A percentile compares a stretch with the other conserved stretches of the same genome.
phyloP scores from a whole-genome alignment of 2,329 filamentous ascomycete genomes.

The Harringtonia lauricola region DNA sequence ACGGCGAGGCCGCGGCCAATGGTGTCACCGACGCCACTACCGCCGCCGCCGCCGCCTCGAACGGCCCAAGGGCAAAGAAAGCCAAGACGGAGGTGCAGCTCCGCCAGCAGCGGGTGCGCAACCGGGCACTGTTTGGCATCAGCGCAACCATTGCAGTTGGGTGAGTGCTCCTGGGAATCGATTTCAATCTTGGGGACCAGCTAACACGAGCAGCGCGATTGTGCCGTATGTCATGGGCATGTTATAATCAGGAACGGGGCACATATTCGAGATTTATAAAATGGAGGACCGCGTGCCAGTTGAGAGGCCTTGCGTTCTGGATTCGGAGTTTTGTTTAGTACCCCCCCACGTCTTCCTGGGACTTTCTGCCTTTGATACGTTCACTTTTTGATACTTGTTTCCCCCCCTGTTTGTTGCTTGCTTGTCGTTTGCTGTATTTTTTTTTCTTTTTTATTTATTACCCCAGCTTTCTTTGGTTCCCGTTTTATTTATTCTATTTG shows the following conservation, averaged over 20 bases:
- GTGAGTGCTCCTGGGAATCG: slow-evolving; percentile 54
- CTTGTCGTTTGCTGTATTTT: not conserved
- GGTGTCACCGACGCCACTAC: slow-evolving; percentile 16
- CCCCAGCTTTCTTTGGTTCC: not conserved
- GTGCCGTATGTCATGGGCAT: slow-evolving; percentile 16
- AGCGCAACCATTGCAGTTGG: slow-evolving; percentile 80
- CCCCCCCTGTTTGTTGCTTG: not conserved
- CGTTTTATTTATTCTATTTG: not conserved
- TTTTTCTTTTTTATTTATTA: not conserved
- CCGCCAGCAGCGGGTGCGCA: slow-evolving; percentile 76
- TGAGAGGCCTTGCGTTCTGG: not conserved
- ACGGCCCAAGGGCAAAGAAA: slow-evolving; percentile 46
- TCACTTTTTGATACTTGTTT: not conserved
- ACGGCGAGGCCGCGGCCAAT: slow-evolving; percentile 43
- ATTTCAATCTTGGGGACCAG: no score
- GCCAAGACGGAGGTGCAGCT: slow-evolving; percentile 71
- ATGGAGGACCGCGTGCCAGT: not conserved
- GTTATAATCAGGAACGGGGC: slow-evolving; percentile 7
- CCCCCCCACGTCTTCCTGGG: not conserved
- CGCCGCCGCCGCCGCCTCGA: slow-evolving; percentile 16
- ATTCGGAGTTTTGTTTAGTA: not conserved
- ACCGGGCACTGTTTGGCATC: slow-evolving; percentile 74
- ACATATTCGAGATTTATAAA: no score
- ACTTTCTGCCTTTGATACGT: not conserved
- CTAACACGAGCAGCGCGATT: slow-evolving; percentile 17